Percentiles rank a stretch among this genome's conserved stretches.
Conservation (phyloP, 176 grass and related monocot genomes). For the Triticum dicoccoides region DNA sequence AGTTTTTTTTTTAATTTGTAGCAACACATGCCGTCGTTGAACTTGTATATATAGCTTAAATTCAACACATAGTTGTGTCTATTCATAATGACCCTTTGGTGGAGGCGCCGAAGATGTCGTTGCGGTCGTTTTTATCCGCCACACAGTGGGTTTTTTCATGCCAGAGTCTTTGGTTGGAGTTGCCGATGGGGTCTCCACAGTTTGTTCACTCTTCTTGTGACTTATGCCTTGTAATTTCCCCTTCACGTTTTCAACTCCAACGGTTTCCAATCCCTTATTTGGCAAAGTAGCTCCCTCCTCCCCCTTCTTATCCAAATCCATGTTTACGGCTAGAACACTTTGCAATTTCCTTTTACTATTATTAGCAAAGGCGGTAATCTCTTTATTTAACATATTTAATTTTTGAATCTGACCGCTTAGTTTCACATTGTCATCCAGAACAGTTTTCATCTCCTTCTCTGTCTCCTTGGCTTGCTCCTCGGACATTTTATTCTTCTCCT, state of each 20-base stretch:
- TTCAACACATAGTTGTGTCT: background rate
- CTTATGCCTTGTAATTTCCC: background rate
- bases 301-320: background rate
- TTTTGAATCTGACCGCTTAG: background rate
- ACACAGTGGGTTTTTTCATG: background rate
- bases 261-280: background rate
- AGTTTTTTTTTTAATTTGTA: background rate
- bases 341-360: background rate
- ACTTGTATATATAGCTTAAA: background rate
- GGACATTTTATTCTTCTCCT: background rate
- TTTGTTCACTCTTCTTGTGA: background rate
- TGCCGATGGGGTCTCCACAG: background rate
- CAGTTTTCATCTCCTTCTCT: background rate
- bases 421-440: background rate
- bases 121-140: background rate
- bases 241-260: background rate
- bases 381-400: background rate
- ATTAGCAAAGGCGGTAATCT: background rate
- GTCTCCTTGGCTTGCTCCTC: background rate
- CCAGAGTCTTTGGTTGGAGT: background rate
- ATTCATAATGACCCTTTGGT: background rate
- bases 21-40: background rate
- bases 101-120: background rate
- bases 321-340: background rate
- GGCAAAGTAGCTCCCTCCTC: background rate